Evolutionary conservation across 2,329 filamentous ascomycete species (phyloP).

Genomic region (Didymellaceae sp.): DNA sequence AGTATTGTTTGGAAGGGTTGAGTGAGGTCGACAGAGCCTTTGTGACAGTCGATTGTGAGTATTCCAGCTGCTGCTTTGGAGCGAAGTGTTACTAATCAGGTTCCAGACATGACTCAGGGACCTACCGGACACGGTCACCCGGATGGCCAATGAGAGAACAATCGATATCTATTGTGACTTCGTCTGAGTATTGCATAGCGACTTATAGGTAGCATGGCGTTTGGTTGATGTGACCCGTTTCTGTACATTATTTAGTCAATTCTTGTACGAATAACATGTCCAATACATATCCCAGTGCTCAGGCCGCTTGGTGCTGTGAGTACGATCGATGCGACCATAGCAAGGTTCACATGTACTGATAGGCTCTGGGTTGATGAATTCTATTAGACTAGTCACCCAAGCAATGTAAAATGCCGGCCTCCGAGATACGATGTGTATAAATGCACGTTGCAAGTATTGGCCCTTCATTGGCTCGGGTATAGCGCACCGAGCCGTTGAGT

Average conservation of each 20-base stretch:
- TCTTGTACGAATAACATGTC: background rate
- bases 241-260: background rate
- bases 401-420: no score
- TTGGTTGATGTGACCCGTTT: background rate
- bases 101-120: slow-evolving; percentile 32
- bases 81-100: background rate
- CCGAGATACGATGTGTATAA: background rate
- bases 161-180: background rate
- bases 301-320: background rate
- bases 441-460: background rate
- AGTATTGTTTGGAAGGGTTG: slow-evolving; percentile 65
- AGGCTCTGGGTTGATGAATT: no score
- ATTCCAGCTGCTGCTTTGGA: no score
- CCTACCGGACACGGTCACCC: slow-evolving; percentile 31
- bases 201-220: background rate
- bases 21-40: slow-evolving; percentile 61
- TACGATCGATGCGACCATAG: background rate
- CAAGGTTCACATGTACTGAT: background rate
- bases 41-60: slow-evolving; percentile 59
- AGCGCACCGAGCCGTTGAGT: background rate
- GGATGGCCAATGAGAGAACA: slow-evolving; percentile 8
- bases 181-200: slow-evolving; percentile 16
- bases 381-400: no score
- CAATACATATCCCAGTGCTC: background rate
- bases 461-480: slow-evolving; percentile 1